Evolutionary conservation across 768 basidiomycete species (phyloP).

Genomic region (Rhodotorula sphaerocarpa): DNA sequence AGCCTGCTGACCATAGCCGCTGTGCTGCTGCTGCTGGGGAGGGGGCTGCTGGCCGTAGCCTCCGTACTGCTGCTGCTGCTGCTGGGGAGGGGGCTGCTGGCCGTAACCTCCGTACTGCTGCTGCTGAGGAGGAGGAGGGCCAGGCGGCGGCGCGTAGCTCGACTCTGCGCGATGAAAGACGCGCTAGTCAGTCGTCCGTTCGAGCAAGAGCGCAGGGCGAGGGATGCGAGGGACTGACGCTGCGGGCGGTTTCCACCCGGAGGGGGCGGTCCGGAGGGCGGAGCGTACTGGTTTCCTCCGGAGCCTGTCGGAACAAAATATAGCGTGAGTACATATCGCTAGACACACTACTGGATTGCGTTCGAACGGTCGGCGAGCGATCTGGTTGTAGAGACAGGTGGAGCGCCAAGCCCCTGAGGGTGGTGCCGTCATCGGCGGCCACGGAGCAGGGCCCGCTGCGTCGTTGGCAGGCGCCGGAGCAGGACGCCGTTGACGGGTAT

Average conservation of each 20-base stretch:
- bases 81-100: neutral
- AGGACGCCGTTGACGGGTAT: too few relatives aligned
- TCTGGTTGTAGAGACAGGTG: too few relatives aligned
- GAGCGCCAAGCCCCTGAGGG: too few relatives aligned
- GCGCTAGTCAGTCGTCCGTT: neutral
- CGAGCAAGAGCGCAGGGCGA: neutral
- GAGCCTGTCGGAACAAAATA: neutral
- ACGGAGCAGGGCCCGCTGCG: neutral
- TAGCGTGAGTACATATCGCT: neutral
- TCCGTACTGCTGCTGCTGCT: neutral
- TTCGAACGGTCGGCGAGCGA: neutral
- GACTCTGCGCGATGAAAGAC: neutral
- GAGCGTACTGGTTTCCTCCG: neutral
- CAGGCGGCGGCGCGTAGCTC: constrained; percentile 10
- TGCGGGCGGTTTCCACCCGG: neutral
- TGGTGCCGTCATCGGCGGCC: too few relatives aligned
- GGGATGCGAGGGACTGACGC: neutral
- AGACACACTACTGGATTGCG: neutral
- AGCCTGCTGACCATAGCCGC: neutral
- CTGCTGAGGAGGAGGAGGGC: neutral
- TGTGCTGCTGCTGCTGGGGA: neutral
- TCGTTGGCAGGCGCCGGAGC: neutral
- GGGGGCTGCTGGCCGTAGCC: constrained; percentile 10
- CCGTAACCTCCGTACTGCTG: neutral
- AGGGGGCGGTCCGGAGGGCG: neutral